Base-by-base conservation (phyloP, 2,329 filamentous ascomycete genomes). In the Pseudogymnoascus sp. region DNA sequence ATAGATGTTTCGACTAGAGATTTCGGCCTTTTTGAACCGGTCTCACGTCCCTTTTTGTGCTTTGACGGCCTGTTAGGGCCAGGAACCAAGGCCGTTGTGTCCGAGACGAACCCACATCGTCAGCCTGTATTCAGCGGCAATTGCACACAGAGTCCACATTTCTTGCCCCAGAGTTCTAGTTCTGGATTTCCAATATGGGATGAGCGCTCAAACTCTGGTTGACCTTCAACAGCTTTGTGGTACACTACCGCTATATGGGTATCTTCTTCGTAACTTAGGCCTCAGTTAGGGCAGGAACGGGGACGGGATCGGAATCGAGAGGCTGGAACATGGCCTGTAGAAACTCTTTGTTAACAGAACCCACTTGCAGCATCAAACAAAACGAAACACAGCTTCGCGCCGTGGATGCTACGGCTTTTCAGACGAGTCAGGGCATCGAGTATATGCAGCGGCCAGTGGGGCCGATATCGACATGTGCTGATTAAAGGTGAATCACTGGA, bases 401-500 rank as follows among this genome's bases (percentile, higher is more conserved):
- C 50, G 50, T 57, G 28, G 50, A 57, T 57, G 50, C 28, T 6
- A 21, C 50, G n/a, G 10, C 44, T 17, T 57, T 33, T 57, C n/a
- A 31, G 50, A 57, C 50, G 50, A 57, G 50, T 57, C 28, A 57
- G 50, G 50, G 19, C 33, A 57, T 57, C 50, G 28, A 33, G 50
- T 57, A 33, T 57, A 28, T 57, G 28, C 50, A 57, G 28, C 28
- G 2, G 9, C 11, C 28, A 57, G 50, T 57, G 50, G 50, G 50
- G 50, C 50, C 28, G 10, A 57, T 4, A 33, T 57, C 4, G 17
- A 57, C 50, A 57, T 33, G 50, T 57, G 28, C 33, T 33, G 50
- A 57, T 57, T 57, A 57, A 33, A 57, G 50, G 50, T 57, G 28
- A 57, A 57, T 57, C 50, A 57, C 50, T 57, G 50, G 50, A 33